Conservation (phyloP, 164 flowering plant species). For the Taxillus chinensis region DNA sequence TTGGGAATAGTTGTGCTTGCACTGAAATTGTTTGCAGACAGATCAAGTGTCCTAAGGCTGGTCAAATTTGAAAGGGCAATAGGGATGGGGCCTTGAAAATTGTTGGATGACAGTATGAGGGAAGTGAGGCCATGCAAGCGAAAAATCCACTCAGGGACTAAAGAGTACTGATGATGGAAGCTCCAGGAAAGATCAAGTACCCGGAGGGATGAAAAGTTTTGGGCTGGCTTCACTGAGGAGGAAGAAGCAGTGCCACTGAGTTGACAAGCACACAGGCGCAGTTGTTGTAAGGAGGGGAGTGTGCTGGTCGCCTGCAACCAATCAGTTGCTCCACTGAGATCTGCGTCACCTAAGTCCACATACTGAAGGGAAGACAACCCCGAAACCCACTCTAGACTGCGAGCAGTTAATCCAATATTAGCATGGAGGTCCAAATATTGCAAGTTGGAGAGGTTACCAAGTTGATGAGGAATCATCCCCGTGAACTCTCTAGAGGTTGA, state of each 20-base stretch:
- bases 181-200: background rate
- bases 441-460: slow-evolving; percentile 22
- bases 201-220: background rate
- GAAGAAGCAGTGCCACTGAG: background rate
- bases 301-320: slow-evolving; percentile 6
- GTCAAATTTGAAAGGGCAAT: background rate
- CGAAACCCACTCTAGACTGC: slow-evolving; percentile 12
- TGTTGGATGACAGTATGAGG: slow-evolving; percentile 1
- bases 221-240: background rate
- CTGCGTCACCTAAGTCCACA: slow-evolving; percentile 2
- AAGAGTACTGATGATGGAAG: no score
- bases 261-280: slow-evolving; percentile 1
- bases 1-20: background rate
- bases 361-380: slow-evolving; percentile 3
- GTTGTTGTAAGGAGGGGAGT: slow-evolving; percentile 12
- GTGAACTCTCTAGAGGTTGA: slow-evolving; percentile 9
- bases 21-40: background rate
- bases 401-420: background rate
- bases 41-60: background rate
- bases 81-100: background rate
- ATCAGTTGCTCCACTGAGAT: background rate
- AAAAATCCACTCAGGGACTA: background rate
- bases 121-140: background rate
- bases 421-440: slow-evolving; percentile 13
- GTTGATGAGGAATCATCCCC: slow-evolving; percentile 12